Percentiles rank a stretch among this genome's conserved stretches.
phyloP scores from a whole-genome alignment of 345 rosid species.

The Psidium friedrichsthalianum region DNA sequence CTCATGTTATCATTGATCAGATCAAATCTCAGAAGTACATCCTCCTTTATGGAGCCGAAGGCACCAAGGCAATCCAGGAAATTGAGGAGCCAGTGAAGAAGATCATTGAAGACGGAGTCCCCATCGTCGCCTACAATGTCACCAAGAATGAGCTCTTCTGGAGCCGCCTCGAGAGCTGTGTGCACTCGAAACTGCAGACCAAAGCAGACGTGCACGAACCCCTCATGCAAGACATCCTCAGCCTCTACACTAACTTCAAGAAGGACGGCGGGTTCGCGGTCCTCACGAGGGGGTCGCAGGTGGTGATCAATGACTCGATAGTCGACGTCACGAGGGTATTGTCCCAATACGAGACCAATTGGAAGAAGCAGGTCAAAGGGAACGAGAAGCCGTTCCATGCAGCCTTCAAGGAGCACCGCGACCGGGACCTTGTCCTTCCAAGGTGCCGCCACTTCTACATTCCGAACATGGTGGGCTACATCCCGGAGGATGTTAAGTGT shows the following conservation, averaged over 20 bases:
- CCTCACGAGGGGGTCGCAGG: background rate
- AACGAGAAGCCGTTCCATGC: background rate
- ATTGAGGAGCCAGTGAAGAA: background rate
- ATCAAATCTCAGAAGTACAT: background rate
- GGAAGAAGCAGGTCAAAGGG: slow-evolving; percentile 2
- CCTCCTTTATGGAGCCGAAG: slow-evolving; percentile 11
- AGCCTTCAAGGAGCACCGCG: background rate
- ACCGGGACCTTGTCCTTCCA: background rate
- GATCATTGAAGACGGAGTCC: background rate
- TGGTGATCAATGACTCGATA: background rate
- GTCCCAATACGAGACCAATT: background rate
- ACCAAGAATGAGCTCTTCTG: background rate
- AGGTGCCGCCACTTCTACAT: slow-evolving; percentile 1
- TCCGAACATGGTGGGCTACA: slow-evolving; percentile 5
- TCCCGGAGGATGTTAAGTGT: slow-evolving; percentile 6
- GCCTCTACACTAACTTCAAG: slow-evolving; percentile 5
- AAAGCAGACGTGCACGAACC: background rate
- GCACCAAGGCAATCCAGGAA: background rate
- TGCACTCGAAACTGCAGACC: slow-evolving; percentile 1
- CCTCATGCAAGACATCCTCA: slow-evolving; percentile 1
- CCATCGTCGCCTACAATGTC: background rate
- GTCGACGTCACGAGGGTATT: background rate
- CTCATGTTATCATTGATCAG: background rate
- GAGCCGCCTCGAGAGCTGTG: slow-evolving; percentile 2
- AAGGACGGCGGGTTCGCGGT: slow-evolving; percentile 1